Evolutionary conservation across 2,329 filamentous ascomycete genomes (phyloP).

Genomic region (Geosmithia putterillii): DNA sequence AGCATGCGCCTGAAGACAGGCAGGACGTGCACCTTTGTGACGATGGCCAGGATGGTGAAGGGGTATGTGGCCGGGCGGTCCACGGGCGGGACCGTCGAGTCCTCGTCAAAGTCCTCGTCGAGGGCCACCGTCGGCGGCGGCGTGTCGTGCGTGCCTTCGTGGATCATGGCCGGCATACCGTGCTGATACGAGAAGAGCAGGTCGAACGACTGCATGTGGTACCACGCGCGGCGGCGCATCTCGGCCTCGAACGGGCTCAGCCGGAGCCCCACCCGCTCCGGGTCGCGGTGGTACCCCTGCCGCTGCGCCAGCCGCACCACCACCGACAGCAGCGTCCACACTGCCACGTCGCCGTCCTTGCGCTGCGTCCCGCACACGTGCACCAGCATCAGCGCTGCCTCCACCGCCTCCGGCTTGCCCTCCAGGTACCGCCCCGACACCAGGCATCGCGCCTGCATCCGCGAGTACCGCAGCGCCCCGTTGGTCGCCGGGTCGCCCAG

Average conservation of each 20-base stretch:
- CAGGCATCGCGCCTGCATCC: slow-evolving; percentile 31
- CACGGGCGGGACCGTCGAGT: slow-evolving; percentile 25
- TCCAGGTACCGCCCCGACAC: slow-evolving; percentile 33
- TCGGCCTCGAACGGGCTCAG: slow-evolving; percentile 36
- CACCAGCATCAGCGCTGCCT: slow-evolving; percentile 33
- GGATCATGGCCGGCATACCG: slow-evolving; percentile 37
- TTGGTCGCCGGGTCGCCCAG: too few species aligned
- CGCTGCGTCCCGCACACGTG: slow-evolving; percentile 28
- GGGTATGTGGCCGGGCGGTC: slow-evolving; percentile 28
- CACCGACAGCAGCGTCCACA: slow-evolving; percentile 35
- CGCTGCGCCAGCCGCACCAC: slow-evolving; percentile 35
- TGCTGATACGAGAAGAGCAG: slow-evolving; percentile 36
- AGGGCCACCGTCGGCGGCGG: slow-evolving; percentile 30
- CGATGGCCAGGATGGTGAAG: slow-evolving; percentile 28
- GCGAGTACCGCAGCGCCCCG: slow-evolving; percentile 12
- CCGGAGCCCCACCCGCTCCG: slow-evolving; percentile 22
- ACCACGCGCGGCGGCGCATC: slow-evolving; percentile 37
- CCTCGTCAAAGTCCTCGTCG: slow-evolving; percentile 40
- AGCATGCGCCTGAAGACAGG: slow-evolving; percentile 30
- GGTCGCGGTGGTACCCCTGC: slow-evolving; percentile 39
- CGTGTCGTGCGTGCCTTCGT: slow-evolving; percentile 33
- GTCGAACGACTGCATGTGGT: slow-evolving; percentile 33
- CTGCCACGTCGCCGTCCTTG: slow-evolving; percentile 25
- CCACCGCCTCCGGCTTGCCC: slow-evolving; percentile 31
- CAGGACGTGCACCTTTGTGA: slow-evolving; percentile 28